Evolutionary conservation across 805 yeast species (phyloP), one percentile per base, ranked within the genome.

Genomic region (Lachancea meyersii): DNA sequence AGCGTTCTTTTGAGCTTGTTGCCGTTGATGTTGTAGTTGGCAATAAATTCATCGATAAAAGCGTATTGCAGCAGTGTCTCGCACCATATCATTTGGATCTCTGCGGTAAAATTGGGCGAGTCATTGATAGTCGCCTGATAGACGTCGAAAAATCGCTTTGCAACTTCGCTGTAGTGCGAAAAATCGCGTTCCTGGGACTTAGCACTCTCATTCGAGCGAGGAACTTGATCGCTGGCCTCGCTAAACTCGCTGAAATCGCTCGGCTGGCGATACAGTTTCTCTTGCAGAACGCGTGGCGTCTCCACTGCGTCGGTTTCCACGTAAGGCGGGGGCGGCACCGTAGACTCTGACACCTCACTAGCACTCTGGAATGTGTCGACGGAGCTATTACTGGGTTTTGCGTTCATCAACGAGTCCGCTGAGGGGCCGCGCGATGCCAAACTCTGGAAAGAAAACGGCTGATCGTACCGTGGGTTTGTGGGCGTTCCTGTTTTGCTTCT

Each of bases 41-140:
- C 51, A n/a, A 73, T 50, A 27, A 70, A 70, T 1, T 71, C 66
- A 2, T 68, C 63, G 31, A 61, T 58, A 20, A 73, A 70, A 1
- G 75, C 55, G 45, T 63, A 70, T 32, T 73, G 79, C 18, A 80
- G 60, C 23, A 82, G 60, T 13, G 70, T 65, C 47, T 75, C 72
- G n/a, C 85, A 82, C 76, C 82, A 79, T 35, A 69, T 71, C 44
- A 81, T 66, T 60, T 81, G 88, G n/a, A 76, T 59, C 5, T 57
- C 64, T 0, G 81, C 75, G 16, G 75, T 68, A 47, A 73, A 75
- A 1, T 44, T 53, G 2, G 51, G 45, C 1, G 60, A 46, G 46
- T 63, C 66, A 3, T 48, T 35, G 0, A 62, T 49, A 1, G 60
- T 55, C 11, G 46, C 23, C 17, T 50, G 45, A 43, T 61, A 60